Percentiles rank a stretch among this genome's conserved stretches.
Conservation (phyloP, 176 grass and related monocot genomes). For the Eragrostis curvula region DNA sequence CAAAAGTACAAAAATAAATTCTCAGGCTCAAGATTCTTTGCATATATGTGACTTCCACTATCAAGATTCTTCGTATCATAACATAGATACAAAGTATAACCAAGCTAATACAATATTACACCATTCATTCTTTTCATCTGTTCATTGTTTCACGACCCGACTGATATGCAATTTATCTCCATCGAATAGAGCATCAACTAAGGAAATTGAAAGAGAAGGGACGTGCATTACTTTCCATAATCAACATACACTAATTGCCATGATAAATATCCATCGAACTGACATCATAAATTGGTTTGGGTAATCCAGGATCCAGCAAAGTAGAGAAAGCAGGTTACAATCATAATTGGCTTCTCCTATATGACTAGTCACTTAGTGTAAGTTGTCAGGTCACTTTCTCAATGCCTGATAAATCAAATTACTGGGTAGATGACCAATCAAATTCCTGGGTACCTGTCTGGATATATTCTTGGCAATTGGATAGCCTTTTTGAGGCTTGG, state of each 20-base stretch:
- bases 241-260: neutral
- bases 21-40: slow-evolving; percentile 12
- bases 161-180: slow-evolving; percentile 5
- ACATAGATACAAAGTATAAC: neutral
- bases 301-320: slow-evolving; percentile 19
- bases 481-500: neutral
- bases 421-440: neutral
- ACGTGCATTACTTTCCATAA: neutral
- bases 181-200: neutral
- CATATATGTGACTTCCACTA: neutral
- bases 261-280: neutral
- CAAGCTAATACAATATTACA: neutral
- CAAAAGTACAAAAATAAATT: slow-evolving; percentile 10
- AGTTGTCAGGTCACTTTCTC: neutral
- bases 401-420: neutral
- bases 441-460: neutral
- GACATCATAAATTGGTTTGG: neutral
- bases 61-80: slow-evolving; percentile 10
- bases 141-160: neutral
- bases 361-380: neutral
- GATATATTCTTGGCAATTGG: neutral
- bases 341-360: neutral
- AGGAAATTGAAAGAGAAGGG: neutral
- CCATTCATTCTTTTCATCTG: neutral
- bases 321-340: neutral